A percentile compares a stretch with the other conserved stretches of the same genome.
Conservation (phyloP, 2,329 filamentous ascomycete species). For the Zasmidium citrigriseum region DNA sequence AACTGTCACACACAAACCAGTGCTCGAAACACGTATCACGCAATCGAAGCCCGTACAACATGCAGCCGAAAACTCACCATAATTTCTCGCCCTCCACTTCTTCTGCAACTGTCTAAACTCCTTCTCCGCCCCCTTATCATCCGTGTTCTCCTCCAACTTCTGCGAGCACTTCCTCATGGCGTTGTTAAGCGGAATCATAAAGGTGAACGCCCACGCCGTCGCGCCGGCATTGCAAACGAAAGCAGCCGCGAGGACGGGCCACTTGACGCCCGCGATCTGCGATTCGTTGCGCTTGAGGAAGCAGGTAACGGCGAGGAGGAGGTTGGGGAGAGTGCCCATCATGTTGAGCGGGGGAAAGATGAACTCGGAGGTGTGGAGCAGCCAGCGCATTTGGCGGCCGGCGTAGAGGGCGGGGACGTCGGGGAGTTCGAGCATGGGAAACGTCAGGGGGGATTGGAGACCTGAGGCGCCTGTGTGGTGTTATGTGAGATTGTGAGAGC, state of each 20-base stretch:
- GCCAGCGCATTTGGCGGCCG: slow-evolving; percentile 30
- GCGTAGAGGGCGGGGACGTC: slow-evolving; percentile 29
- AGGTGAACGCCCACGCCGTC: slow-evolving; percentile 31
- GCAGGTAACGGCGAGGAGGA: slow-evolving; percentile 27
- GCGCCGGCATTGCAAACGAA: slow-evolving; percentile 28
- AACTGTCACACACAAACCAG: not conserved
- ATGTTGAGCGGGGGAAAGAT: slow-evolving; percentile 36
- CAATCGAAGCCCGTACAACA: not conserved
- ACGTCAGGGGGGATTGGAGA: slow-evolving; percentile 35
- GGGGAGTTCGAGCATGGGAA: slow-evolving; percentile 31
- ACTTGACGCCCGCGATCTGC: slow-evolving; percentile 23
- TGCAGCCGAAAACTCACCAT: slow-evolving; percentile 23
- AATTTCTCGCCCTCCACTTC: slow-evolving; percentile 31
- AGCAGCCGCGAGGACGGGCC: slow-evolving; percentile 26
- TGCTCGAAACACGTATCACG: not conserved
- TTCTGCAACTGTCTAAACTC: slow-evolving; percentile 30
- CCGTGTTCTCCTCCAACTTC: slow-evolving; percentile 25
- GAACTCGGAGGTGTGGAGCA: slow-evolving; percentile 32
- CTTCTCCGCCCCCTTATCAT: slow-evolving; percentile 29
- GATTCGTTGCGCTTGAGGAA: slow-evolving; percentile 29
- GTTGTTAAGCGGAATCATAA: slow-evolving; percentile 36
- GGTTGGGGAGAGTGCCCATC: slow-evolving; percentile 32
- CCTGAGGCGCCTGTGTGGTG: slow-evolving; percentile 31
- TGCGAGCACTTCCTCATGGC: slow-evolving; percentile 27
- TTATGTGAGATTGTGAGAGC: not conserved